Conservation (phyloP, 371 early-diverging fungal genomes). For the Lichtheimia ramosa region DNA sequence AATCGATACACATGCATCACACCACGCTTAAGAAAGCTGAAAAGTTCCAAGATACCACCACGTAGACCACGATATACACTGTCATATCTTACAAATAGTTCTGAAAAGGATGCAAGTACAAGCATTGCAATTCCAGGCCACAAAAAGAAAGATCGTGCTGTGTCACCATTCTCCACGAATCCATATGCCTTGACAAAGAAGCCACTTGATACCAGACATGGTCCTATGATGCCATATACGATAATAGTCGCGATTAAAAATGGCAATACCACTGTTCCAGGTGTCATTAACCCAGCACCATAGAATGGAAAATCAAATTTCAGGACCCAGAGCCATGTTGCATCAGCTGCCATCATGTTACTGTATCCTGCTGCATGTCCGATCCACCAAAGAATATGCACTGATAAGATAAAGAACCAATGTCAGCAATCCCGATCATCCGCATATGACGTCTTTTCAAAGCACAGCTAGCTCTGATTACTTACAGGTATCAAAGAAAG, state of each 20-base stretch:
- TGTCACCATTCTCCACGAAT: conserved; percentile 31
- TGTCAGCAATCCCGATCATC: background rate
- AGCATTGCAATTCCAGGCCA: conserved; percentile 77
- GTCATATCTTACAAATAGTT: conserved; percentile 55
- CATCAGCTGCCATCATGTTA: conserved; percentile 52
- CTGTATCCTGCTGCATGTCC: conserved; percentile 44
- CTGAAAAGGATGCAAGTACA: conserved; percentile 62
- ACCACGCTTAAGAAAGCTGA: background rate
- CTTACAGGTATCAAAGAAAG: conserved; percentile 48
- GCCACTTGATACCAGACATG: conserved; percentile 39
- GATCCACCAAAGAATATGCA: conserved; percentile 62
- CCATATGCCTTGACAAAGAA: conserved; percentile 36
- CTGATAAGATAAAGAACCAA: background rate
- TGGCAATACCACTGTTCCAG: conserved; percentile 53
- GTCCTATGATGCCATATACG: conserved; percentile 56
- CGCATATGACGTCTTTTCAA: background rate
- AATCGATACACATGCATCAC: background rate
- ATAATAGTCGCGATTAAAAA: conserved; percentile 57
- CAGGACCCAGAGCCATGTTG: conserved; percentile 56
- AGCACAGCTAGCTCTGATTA: too few species aligned
- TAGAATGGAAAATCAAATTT: conserved; percentile 61
- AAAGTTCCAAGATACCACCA: conserved; percentile 31
- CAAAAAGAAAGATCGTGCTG: conserved; percentile 57
- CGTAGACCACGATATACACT: conserved; percentile 56
- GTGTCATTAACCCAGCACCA: conserved; percentile 70